Conservation (phyloP, 2,329 filamentous ascomycete genomes). For the Beauveria sp. region DNA sequence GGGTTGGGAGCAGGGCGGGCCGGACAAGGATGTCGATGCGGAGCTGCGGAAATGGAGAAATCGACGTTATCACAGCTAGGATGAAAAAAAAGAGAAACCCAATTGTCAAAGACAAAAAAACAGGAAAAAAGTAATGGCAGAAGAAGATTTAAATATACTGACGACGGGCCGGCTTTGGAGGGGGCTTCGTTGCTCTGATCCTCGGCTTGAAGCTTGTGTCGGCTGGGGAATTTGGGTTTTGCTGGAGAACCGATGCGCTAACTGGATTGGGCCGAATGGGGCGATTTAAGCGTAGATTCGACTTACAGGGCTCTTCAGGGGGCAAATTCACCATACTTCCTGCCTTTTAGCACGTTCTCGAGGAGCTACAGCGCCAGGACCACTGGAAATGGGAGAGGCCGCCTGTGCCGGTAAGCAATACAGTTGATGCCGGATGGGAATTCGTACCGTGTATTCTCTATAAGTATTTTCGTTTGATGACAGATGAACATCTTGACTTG, state of each 20-base stretch:
- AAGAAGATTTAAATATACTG: background rate
- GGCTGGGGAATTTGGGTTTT: background rate
- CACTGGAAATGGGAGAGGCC: too few species aligned
- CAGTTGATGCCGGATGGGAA: too few species aligned
- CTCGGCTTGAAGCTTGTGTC: conserved; percentile 1
- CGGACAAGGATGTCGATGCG: too few species aligned
- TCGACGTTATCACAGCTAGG: background rate
- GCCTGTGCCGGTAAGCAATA: too few species aligned
- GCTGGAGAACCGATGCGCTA: background rate
- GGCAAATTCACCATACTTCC: background rate
- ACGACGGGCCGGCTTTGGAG: background rate
- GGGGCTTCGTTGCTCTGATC: background rate
- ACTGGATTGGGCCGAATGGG: background rate
- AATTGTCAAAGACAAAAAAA: background rate
- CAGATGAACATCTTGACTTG: too few species aligned
- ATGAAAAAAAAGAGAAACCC: background rate
- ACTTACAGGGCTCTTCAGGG: background rate
- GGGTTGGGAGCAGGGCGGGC: background rate
- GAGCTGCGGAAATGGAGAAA: background rate
- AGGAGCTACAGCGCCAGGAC: background rate
- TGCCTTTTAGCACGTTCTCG: too few species aligned
- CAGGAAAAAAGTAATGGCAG: background rate
- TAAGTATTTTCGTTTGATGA: too few species aligned
- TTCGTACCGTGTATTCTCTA: too few species aligned
- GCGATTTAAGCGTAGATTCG: background rate